phyloP scores from a whole-genome alignment of 257 asterid species.

The Solanum peruvianum region DNA sequence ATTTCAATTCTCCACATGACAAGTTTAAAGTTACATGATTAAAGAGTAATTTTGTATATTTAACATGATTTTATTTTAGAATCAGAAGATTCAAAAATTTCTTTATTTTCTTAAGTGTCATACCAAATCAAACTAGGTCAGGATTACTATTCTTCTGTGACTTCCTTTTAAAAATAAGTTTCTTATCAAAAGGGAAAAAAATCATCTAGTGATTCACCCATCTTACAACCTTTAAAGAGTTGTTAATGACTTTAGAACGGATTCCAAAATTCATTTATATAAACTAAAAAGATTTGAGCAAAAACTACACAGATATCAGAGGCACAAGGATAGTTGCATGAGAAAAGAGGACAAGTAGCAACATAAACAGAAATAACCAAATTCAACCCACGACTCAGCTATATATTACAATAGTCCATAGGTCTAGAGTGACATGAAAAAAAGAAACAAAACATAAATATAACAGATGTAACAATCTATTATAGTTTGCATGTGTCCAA shows the following conservation, averaged over 20 bases:
- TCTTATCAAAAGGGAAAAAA: not conserved
- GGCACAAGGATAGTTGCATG: not conserved
- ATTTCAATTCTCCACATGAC: too few relatives aligned
- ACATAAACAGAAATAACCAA: not conserved
- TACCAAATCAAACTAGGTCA: too few relatives aligned
- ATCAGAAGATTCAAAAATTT: too few relatives aligned
- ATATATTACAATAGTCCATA: not conserved
- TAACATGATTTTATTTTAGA: too few relatives aligned
- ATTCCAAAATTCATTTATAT: not conserved
- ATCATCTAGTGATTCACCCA: not conserved
- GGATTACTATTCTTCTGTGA: not conserved
- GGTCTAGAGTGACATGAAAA: not conserved
- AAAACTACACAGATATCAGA: not conserved
- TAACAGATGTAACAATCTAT: not conserved
- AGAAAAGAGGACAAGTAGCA: not conserved
- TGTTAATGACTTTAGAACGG: not conserved
- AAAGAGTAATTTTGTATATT: too few relatives aligned
- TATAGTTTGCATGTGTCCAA: not conserved
- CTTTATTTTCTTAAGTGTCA: too few relatives aligned
- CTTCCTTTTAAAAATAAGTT: not conserved
- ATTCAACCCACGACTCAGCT: not conserved
- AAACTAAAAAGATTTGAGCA: not conserved
- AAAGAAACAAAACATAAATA: not conserved
- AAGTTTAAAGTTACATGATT: too few relatives aligned
- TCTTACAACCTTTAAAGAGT: not conserved